Base-by-base conservation (phyloP, 2,329 filamentous ascomycete genomes). In the Neopestalotiopsis sp. region DNA sequence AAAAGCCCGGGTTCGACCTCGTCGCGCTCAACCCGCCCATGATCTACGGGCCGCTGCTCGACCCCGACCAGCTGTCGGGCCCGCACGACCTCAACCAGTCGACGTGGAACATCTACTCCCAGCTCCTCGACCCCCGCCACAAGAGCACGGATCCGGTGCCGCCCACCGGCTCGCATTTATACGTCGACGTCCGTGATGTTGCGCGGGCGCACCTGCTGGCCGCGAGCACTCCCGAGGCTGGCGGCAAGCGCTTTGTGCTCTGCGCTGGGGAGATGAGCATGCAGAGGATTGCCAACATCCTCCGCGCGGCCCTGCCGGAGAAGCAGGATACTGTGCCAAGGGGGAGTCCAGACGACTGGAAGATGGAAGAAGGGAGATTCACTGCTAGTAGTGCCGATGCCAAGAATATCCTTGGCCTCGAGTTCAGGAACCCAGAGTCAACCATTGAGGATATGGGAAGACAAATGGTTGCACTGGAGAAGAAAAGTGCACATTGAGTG, bases 21-120 rank as follows among this genome's bases (percentile, higher is more conserved):
- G 77, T 81, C 0, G 86, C 84, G 2, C 81, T 87, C 62, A 84
- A 84, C 72, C 85, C 85, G 6, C 84, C 84, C 0, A 79, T 85
- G 69, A 84, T 87, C 0, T 81, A 83, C 63, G 85, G 85, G 1
- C 85, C 85, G 12, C 56, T 74, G 7, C 65, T 68, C 61, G 71
- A 74, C 66, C 61, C 71, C 14, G 68, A 63, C 4, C 69, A 70
- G 40, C 61, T 72, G 45, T 58, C 64, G 10, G 69, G 60, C 4
- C 64, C 65, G 14, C 65, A 72, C 56, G 68, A 71, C n/a, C 60
- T 74, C 12, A 71, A 71, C 49, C 52, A 72, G 45, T 72, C 67
- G 60, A 67, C 57, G 12, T 34, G 30, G 40, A 10, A 52, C 12
- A 68, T 74, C 14, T 72, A 74, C 57, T 68, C 67, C 7, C 12